phyloP scores from a whole-genome alignment of 768 basidiomycete genomes.

The Mrakia blollopis region DNA sequence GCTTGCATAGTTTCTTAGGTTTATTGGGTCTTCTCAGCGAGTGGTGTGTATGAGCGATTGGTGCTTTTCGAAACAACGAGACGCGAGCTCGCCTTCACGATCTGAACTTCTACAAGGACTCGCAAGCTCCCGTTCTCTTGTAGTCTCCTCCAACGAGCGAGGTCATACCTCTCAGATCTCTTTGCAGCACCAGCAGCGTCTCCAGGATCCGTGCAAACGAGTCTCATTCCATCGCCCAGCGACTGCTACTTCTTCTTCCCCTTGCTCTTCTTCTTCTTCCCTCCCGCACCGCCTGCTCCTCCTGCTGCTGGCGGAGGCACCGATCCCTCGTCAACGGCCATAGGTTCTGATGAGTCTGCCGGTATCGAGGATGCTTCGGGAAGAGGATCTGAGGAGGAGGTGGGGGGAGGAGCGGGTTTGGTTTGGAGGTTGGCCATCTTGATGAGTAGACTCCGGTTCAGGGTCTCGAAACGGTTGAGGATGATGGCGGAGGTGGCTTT shows the following conservation, averaged over 20 bases:
- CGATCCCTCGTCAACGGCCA: not conserved
- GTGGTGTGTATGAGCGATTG: slow-evolving; percentile 1
- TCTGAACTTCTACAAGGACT: too few relatives aligned
- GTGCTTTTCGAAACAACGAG: too few relatives aligned
- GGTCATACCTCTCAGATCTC: too few relatives aligned
- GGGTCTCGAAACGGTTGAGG: slow-evolving; percentile 90
- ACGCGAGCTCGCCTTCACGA: too few relatives aligned
- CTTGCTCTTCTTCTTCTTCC: slow-evolving; percentile 31
- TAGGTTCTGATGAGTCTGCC: not conserved
- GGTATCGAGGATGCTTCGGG: not conserved
- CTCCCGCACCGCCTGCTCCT: slow-evolving; percentile 7
- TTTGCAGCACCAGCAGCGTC: too few relatives aligned
- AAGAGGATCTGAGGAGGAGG: not conserved
- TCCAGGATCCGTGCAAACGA: not conserved
- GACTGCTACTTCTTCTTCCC: slow-evolving; percentile 21
- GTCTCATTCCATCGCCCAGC: not conserved
- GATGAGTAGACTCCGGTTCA: slow-evolving; percentile 52
- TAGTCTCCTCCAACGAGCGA: too few relatives aligned
- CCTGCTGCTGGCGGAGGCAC: not conserved
- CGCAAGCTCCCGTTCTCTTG: too few relatives aligned
- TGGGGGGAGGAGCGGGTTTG: not conserved
- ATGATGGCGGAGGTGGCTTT: slow-evolving; percentile 91
- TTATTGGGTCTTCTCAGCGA: not conserved
- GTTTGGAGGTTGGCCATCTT: slow-evolving; percentile 15
- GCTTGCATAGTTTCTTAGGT: not conserved